Conservation (phyloP, 192 early-diverging fungal genomes). For the Entomortierella beljakovae region DNA sequence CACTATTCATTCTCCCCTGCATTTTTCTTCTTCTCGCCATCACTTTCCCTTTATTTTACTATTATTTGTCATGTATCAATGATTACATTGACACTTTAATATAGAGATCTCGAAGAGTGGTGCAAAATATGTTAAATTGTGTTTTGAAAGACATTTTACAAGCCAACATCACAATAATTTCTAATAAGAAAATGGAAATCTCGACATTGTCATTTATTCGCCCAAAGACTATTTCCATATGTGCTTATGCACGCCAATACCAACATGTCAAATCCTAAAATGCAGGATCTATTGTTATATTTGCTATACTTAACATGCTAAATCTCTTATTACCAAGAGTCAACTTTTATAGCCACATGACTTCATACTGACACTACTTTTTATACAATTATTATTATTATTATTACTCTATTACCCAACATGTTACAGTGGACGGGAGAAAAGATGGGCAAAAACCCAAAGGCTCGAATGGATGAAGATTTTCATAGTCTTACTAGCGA, state of each 20-base stretch:
- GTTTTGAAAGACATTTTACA: too few relatives aligned
- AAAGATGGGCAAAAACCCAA: conserved; percentile 49
- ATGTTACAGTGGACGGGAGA: conserved; percentile 44
- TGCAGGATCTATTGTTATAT: background rate
- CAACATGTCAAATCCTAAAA: background rate
- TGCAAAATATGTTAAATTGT: too few relatives aligned
- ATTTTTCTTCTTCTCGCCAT: background rate
- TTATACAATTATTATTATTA: too few relatives aligned
- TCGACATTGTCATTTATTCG: background rate
- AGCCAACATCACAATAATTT: too few relatives aligned
- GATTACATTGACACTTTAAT: too few relatives aligned
- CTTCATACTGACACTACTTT: background rate
- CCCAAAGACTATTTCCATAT: too few relatives aligned
- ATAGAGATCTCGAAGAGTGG: too few relatives aligned
- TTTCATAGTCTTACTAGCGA: conserved; percentile 40
- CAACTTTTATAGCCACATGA: background rate
- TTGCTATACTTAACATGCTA: background rate
- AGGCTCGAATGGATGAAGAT: conserved; percentile 52
- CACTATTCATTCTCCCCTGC: background rate
- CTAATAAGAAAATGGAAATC: too few relatives aligned
- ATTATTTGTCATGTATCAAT: too few relatives aligned
- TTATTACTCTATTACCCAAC: background rate
- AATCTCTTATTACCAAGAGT: background rate
- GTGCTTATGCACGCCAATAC: background rate
- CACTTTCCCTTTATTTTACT: background rate